These are phyloP conservation scores for Russula brevipes DNA, from an alignment of 768 basidiomycete genomes.

Conservation along the genomic window DNA sequence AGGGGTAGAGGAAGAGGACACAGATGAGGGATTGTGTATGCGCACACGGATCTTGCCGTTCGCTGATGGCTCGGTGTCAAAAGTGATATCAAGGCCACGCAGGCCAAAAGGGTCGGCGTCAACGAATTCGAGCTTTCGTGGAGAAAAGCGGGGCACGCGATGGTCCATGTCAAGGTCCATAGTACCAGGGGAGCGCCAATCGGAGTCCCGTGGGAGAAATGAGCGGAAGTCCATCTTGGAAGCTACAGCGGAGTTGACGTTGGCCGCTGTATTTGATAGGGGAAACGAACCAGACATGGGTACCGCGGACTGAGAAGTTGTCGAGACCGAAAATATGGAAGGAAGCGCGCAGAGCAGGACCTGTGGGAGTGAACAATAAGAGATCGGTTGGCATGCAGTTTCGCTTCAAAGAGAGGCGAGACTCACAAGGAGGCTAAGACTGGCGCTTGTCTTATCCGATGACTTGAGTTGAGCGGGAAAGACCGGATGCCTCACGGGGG, in stretches of 20 bases:
- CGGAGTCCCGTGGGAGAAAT: conserved; percentile 32
- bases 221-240: conserved; percentile 33
- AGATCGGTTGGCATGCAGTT: conserved; percentile 23
- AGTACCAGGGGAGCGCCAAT: conserved; percentile 31
- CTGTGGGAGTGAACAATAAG: conserved; percentile 34
- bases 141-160: conserved; percentile 32
- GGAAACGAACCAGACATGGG: conserved; percentile 56
- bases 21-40: conserved; percentile 47
- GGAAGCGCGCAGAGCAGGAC: conserved; percentile 76
- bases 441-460: conserved; percentile 40
- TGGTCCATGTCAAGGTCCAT: conserved; percentile 49
- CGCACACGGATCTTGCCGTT: conserved; percentile 70
- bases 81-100: conserved; percentile 63
- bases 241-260: conserved; percentile 29
- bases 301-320: conserved; percentile 40
- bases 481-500: conserved; percentile 32
- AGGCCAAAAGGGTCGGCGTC: conserved; percentile 47
- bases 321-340: conserved; percentile 62
- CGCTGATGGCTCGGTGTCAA: conserved; percentile 58
- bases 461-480: conserved; percentile 49
- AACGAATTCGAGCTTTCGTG: conserved; percentile 54
- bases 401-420: conserved; percentile 19
- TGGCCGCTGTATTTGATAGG: conserved; percentile 33
- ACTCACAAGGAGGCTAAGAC: conserved; percentile 66
- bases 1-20: conserved; percentile 38